Conservation (phyloP, 805 yeast genomes). For the Candida sphagnicola region DNA sequence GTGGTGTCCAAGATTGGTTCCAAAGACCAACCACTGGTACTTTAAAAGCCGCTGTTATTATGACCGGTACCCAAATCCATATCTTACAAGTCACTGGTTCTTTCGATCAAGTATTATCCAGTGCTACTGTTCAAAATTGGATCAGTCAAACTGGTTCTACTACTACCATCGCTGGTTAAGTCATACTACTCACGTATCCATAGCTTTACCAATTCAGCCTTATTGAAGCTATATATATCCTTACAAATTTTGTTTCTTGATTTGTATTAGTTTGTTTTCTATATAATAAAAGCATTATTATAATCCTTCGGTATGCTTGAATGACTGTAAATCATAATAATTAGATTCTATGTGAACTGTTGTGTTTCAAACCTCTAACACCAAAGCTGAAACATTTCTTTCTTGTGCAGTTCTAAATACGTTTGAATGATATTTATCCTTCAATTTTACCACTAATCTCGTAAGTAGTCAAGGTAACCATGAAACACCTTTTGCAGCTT, state of each 20-base stretch:
- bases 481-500: too few relatives aligned
- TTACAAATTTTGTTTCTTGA: not conserved
- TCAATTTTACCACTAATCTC: too few relatives aligned
- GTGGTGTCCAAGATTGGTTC: slow-evolving; percentile 86
- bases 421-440: too few relatives aligned
- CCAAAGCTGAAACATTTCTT: too few relatives aligned
- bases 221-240: too few relatives aligned
- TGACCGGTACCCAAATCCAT: slow-evolving; percentile 53
- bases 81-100: slow-evolving; percentile 59
- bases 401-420: too few relatives aligned
- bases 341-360: too few relatives aligned
- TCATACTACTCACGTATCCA: not conserved
- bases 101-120: slow-evolving; percentile 41
- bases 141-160: slow-evolving; percentile 47
- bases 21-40: slow-evolving; percentile 74
- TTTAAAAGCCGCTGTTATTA: slow-evolving; percentile 87
- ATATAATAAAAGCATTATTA: not conserved
- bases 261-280: slow-evolving; percentile 1
- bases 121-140: slow-evolving; percentile 59
- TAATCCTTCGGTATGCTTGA: too few relatives aligned
- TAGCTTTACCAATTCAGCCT: not conserved
- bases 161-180: slow-evolving; percentile 20
- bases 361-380: too few relatives aligned
- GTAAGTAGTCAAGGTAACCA: too few relatives aligned
- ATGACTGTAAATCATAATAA: too few relatives aligned